Evolutionary conservation across 2,329 filamentous ascomycete genomes (phyloP), one percentile per base, ranked within the genome.

Genomic region (Didymosphaeria variabile): DNA sequence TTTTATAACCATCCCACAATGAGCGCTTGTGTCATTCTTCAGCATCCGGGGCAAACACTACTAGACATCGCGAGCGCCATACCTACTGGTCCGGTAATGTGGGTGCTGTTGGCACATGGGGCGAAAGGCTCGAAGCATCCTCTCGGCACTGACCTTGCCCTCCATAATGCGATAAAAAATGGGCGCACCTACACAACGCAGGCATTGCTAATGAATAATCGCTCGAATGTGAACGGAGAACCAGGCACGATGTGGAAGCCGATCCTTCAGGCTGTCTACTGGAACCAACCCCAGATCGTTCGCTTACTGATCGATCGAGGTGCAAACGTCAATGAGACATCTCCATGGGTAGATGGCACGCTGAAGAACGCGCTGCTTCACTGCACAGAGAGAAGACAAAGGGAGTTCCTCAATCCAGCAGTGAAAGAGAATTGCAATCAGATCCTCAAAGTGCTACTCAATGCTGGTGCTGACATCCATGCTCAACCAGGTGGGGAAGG

Each of bases 161-260:
- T 78, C 8, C 70, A 77, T 40, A 78, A 77, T 58, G 76, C 75
- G 5, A 77, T 77, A 47, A 77, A 72, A 47, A 78, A 77, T 34
- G 71, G 70, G 19, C 64, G 74, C 4, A 55, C 62, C 1, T 70
- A 71, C 42, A 76, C 69, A 12, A 72, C 77, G 0, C 70, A 75
- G 45, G 63, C 67, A 15, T 54, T 78, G 5, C 57, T 75, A 5
- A 44, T 67, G 13, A 61, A 67, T 1, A 66, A 62, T 17, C 65
- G 68, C 17, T 72, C 70, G 12, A 63, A 69, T n/a, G 63, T 73
- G 3, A 70, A 77, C 38, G 75, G 74, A 1, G 34, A 71, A 13
- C 62, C 70, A 0, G 72, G 62, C 2, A 67, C 61, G 0, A 57
- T 63, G 3, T 78, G 72, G 72, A 73, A 62, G 23, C 76, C 75